Percentiles rank a stretch among this genome's conserved stretches.
Evolutionary conservation across 2,329 filamentous ascomycete species (phyloP).

Genomic region (Phymatotrichopsis omnivora): DNA sequence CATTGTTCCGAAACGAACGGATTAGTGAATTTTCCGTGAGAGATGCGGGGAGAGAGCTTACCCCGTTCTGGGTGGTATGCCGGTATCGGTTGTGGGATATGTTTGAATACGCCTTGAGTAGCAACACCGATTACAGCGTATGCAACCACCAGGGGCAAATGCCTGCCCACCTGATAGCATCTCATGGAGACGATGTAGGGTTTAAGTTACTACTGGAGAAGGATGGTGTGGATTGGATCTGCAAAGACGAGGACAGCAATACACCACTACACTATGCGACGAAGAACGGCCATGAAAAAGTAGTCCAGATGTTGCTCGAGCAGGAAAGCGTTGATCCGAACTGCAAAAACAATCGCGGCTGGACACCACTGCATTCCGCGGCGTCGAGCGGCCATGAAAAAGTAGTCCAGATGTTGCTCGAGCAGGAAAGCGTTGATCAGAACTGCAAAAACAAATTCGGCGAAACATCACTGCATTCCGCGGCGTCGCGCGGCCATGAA

Average conservation of each 20-base stretch:
- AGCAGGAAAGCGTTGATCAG: no score
- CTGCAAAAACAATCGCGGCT: conserved; percentile 22
- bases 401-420: conserved; percentile 21
- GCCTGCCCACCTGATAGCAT: conserved; percentile 14
- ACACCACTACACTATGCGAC: conserved; percentile 22
- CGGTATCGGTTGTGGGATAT: not conserved
- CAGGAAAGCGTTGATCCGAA: conserved; percentile 17
- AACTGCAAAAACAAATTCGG: no score
- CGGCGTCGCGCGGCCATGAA: no score
- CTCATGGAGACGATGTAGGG: conserved; percentile 11
- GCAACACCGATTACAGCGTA: conserved; percentile 5
- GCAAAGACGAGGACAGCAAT: conserved; percentile 19
- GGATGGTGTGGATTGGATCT: conserved; percentile 8
- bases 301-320: conserved; percentile 19
- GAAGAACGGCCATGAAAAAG: conserved; percentile 15
- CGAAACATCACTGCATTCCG: no score
- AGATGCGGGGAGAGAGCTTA: no score
- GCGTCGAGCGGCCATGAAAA: conserved; percentile 18
- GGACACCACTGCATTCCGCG: conserved; percentile 29
- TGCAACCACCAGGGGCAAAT: conserved; percentile 9
- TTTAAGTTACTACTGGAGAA: not conserved
- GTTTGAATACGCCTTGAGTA: not conserved
- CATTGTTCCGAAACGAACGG: no score
- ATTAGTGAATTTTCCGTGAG: no score
- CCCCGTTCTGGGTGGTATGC: no score